Conservation (phyloP, 1,139 yeast species). For the Blastobotrys capitulatus region DNA sequence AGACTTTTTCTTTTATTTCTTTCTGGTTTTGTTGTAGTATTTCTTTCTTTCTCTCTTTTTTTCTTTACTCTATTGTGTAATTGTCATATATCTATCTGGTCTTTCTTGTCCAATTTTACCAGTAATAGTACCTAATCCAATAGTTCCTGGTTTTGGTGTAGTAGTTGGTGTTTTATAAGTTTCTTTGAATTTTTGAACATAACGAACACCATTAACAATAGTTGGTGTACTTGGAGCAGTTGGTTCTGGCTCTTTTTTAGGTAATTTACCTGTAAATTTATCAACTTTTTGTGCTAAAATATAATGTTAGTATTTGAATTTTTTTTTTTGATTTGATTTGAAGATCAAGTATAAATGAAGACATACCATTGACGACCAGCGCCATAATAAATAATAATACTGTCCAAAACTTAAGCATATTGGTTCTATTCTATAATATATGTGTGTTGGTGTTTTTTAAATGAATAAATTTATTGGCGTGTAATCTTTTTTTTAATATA, state of each 20-base stretch:
- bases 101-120: constrained; percentile 48
- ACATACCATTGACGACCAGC: constrained; percentile 3
- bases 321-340: neutral
- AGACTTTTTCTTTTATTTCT: too few relatives aligned
- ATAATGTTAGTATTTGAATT: neutral
- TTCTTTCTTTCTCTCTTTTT: too few relatives aligned
- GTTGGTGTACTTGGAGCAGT: constrained; percentile 20
- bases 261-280: constrained; percentile 2
- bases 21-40: too few relatives aligned
- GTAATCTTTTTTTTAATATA: neutral
- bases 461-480: neutral
- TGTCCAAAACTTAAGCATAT: constrained; percentile 1
- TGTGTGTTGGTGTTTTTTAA: neutral
- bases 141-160: constrained; percentile 44
- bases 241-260: neutral
- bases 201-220: constrained; percentile 47
- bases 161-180: constrained; percentile 36
- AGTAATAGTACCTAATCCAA: constrained; percentile 53
- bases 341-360: too few relatives aligned
- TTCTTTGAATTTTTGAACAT: constrained; percentile 45
- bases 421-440: too few relatives aligned
- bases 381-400: neutral
- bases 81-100: neutral
- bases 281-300: constrained; percentile 9
- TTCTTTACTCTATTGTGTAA: too few relatives aligned